Evolutionary conservation across 2,329 filamentous ascomycete genomes (phyloP), one percentile per base, ranked within the genome.

Genomic region (Microsporum canis): DNA sequence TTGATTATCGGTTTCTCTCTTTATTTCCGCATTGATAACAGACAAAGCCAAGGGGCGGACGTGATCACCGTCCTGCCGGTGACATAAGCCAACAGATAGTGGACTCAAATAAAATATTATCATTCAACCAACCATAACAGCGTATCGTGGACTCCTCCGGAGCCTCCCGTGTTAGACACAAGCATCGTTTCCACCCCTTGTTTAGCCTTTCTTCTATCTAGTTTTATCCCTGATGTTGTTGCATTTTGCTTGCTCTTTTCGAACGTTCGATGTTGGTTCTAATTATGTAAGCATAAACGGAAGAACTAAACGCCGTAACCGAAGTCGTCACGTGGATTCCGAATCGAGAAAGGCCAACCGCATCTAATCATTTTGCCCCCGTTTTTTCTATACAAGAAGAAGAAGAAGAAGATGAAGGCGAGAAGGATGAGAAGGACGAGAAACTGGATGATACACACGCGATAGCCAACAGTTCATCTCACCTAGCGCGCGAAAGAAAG

Each of bases 301-400:
- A 55, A 55, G 31, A 55, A 55, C 5, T n/a, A 55, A 55, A 17
- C 10, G 23, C 51, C 51, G 29, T 10, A 14, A 27, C 49, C 49
- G 33, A 53, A 34, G 10, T 7, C 14, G 2, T 23, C 23, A 29
- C 23, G 23, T 47, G 43, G 27, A 23, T 55, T 55, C 51, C 51
- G n/a, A 36, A 55, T 55, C 51, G 51, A 55, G 51, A 55, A 55
- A 55, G 51, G 51, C 51, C 10, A 55, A 36, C 33, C 51, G 51
- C 51, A 55, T 17, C 12, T 55, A 31, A 55, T 3, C 49, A 33
- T 55, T 29, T 55, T 23, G 45, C 45, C 45, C 23, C 23, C 31
- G 31, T 6, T 1, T 34, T 12, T n/a, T 55, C 17, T 12, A 34
- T 34, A 34, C 4, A 34, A 12, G 27, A 33, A 53, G 7, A 47